Evolutionary conservation across 2,329 filamentous ascomycete genomes (phyloP).

Genomic region (Trichoderma oligosporum): DNA sequence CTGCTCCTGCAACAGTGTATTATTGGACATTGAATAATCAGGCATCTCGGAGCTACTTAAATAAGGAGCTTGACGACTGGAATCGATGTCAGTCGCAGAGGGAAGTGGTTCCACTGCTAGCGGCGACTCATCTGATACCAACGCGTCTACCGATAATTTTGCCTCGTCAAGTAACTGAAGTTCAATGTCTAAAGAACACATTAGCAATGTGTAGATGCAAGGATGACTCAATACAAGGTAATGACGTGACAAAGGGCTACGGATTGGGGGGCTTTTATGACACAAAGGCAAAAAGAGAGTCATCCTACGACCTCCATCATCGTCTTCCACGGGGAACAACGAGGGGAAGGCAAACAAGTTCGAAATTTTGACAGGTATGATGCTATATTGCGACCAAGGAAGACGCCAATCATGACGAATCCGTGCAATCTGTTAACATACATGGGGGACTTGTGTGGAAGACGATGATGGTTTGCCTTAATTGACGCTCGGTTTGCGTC

Average conservation of each 20-base stretch:
- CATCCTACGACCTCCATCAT: slow-evolving; percentile 59
- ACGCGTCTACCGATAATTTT: slow-evolving; percentile 60
- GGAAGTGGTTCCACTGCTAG: slow-evolving; percentile 19
- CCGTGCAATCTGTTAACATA: slow-evolving; percentile 56
- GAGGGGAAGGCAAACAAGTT: slow-evolving; percentile 31
- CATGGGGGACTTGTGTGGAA: slow-evolving; percentile 57
- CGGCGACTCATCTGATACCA: slow-evolving; percentile 58
- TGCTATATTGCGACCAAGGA: slow-evolving; percentile 43
- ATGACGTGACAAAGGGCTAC: slow-evolving; percentile 12
- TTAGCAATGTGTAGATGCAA: slow-evolving; percentile 38
- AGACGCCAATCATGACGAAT: slow-evolving; percentile 32
- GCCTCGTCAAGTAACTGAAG: slow-evolving; percentile 59
- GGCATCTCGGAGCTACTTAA: not conserved
- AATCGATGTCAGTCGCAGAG: slow-evolving; percentile 1
- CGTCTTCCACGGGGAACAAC: slow-evolving; percentile 52
- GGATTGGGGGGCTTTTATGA: slow-evolving; percentile 31
- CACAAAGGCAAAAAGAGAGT: slow-evolving; percentile 38
- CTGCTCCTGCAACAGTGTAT: slow-evolving; percentile 23
- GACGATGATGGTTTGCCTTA: slow-evolving; percentile 69
- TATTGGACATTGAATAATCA: slow-evolving; percentile 22
- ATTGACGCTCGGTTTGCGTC: slow-evolving; percentile 32
- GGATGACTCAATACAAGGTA: not conserved
- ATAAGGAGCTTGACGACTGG: slow-evolving; percentile 22
- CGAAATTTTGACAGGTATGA: slow-evolving; percentile 32
- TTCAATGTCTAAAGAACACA: slow-evolving; percentile 55